Evolutionary conservation across 2,329 filamentous ascomycete genomes (phyloP).

Genomic region (Blastomyces percursus): DNA sequence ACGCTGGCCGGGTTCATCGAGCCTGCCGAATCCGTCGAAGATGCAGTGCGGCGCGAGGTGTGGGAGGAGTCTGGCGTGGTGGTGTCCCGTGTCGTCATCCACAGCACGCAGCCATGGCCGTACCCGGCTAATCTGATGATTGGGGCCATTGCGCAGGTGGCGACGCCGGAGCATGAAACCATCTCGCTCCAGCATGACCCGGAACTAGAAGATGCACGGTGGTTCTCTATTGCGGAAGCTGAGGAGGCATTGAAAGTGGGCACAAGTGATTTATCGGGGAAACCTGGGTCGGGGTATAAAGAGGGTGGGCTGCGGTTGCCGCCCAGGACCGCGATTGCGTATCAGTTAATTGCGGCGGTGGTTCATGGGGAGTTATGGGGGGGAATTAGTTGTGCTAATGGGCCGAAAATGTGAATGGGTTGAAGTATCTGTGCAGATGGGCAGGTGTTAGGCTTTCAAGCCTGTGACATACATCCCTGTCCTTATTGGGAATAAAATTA

Average conservation of each 20-base stretch:
- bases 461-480: neutral
- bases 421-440: neutral
- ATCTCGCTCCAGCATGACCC: conserved; percentile 80
- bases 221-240: conserved; percentile 76
- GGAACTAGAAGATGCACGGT: conserved; percentile 79
- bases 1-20: conserved; percentile 82
- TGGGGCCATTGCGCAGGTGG: conserved; percentile 70
- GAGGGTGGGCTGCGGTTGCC: conserved; percentile 71
- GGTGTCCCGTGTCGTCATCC: conserved; percentile 66
- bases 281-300: conserved; percentile 55
- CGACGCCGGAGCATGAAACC: conserved; percentile 64
- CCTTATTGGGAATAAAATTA: neutral
- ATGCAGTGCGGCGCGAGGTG: conserved; percentile 70
- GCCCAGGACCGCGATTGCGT: conserved; percentile 79
- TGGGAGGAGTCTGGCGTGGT: conserved; percentile 75
- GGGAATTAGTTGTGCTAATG: conserved; percentile 28
- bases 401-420: conserved; percentile 35
- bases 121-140: conserved; percentile 81
- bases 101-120: conserved; percentile 79
- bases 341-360: conserved; percentile 73
- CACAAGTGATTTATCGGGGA: conserved; percentile 55
- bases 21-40: conserved; percentile 73
- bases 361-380: conserved; percentile 58
- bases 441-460: neutral
- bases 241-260: conserved; percentile 59